These are phyloP conservation scores for Brasilioporus rufonigricans DNA, from an alignment of 768 basidiomycete genomes.

Conservation along the genomic window DNA sequence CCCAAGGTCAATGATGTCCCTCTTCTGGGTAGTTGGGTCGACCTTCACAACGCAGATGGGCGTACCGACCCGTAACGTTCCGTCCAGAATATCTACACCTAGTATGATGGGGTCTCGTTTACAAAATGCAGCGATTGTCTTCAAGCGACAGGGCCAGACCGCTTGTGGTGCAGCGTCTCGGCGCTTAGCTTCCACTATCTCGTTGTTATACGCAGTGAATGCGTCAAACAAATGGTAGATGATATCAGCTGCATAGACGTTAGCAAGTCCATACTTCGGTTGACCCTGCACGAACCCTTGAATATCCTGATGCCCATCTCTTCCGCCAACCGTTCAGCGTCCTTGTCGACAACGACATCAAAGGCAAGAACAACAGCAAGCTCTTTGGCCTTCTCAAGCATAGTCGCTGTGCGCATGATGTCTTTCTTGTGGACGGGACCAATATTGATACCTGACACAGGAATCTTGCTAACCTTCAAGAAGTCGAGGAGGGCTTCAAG, in stretches of 20 bases:
- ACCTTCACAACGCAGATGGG: conserved; percentile 92
- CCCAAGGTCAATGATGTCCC: conserved; percentile 87
- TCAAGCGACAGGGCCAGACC: conserved; percentile 94
- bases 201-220: conserved; percentile 91
- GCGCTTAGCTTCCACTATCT: conserved; percentile 90
- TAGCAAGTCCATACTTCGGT: not conserved
- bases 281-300: conserved; percentile 63
- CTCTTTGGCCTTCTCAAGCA: conserved; percentile 96
- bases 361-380: conserved; percentile 95
- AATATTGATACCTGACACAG: conserved; percentile 96
- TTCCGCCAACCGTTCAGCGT: conserved; percentile 87
- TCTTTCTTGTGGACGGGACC: conserved; percentile 96
- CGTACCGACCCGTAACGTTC: conserved; percentile 86
- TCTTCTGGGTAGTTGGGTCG: conserved; percentile 86
- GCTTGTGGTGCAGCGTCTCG: conserved; percentile 91
- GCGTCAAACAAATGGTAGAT: conserved; percentile 98
- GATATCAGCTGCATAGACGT: conserved; percentile 72
- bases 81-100: conserved; percentile 95
- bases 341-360: conserved; percentile 92
- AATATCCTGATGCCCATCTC: conserved; percentile 94
- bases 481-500: conserved; percentile 96
- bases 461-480: conserved; percentile 92
- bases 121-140: conserved; percentile 90
- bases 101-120: conserved; percentile 97
- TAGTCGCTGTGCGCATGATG: conserved; percentile 86